Evolutionary conservation across 106 monocot genomes (phyloP).

Genomic region (Dioscorea dumetorum): DNA sequence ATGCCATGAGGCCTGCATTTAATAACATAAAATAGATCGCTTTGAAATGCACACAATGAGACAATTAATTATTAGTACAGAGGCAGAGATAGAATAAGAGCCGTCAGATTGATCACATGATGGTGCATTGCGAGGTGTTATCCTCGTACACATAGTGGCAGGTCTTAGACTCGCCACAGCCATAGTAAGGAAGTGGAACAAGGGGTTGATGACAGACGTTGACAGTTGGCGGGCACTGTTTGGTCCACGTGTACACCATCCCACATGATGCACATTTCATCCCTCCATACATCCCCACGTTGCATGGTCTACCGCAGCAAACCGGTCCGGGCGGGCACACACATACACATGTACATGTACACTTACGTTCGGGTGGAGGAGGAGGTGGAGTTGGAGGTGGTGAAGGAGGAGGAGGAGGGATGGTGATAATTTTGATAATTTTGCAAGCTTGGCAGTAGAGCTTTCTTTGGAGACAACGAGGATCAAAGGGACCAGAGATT

Average conservation of each 20-base stretch:
- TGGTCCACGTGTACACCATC: too few relatives aligned
- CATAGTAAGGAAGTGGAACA: not conserved
- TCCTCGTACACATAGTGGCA: slow-evolving; percentile 31
- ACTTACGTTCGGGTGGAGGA: too few relatives aligned
- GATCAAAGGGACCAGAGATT: slow-evolving; percentile 50
- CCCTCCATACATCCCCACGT: slow-evolving; percentile 26
- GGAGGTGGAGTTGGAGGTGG: too few relatives aligned
- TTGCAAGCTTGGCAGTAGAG: slow-evolving; percentile 44
- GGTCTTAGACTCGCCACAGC: not conserved
- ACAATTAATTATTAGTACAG: too few relatives aligned
- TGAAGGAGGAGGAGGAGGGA: not conserved
- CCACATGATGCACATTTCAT: slow-evolving; percentile 9
- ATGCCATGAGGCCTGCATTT: too few relatives aligned
- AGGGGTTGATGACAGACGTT: not conserved
- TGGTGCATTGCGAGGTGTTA: slow-evolving; percentile 11
- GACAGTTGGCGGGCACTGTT: too few relatives aligned
- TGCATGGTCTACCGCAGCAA: slow-evolving; percentile 30
- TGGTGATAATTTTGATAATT: slow-evolving; percentile 41
- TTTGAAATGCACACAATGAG: too few relatives aligned
- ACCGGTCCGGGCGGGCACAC: slow-evolving; percentile 9
- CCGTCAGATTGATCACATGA: slow-evolving; percentile 19
- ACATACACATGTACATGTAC: too few relatives aligned
- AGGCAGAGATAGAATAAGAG: not conserved
- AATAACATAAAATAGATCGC: too few relatives aligned
- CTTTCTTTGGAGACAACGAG: slow-evolving; percentile 29